Percentiles rank a stretch among this genome's conserved stretches.
phyloP scores from a whole-genome alignment of 148 eudicot genomes.

The Silene latifolia region DNA sequence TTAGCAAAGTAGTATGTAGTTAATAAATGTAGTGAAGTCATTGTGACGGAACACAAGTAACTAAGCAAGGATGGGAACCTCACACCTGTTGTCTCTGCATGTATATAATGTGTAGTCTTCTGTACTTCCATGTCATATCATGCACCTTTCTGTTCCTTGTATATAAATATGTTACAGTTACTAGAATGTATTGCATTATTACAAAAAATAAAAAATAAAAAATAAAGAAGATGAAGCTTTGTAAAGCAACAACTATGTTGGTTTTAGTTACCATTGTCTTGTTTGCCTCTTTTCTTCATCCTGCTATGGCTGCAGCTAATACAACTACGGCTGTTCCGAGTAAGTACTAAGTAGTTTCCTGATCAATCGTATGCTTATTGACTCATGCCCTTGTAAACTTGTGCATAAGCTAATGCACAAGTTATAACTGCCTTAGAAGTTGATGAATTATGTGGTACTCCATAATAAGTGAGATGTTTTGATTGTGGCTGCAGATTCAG shows the following conservation, averaged over 20 bases:
- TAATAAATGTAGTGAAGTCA: not conserved
- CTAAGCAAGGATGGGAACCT: constrained; percentile 1
- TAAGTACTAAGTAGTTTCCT: no score
- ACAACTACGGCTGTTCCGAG: constrained; percentile 3
- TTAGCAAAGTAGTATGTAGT: no score
- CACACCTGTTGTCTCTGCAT: constrained; percentile 12
- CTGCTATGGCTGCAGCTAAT: constrained; percentile 30
- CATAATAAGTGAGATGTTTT: no score
- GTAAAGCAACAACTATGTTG: constrained; percentile 25
- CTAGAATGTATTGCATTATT: not conserved
- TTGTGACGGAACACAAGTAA: not conserved
- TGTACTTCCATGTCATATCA: not conserved
- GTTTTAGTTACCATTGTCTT: constrained; percentile 25
- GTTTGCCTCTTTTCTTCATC: constrained; percentile 28
- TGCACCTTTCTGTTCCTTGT: no score
- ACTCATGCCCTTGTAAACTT: no score
- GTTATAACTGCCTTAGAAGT: no score
- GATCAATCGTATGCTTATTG: no score
- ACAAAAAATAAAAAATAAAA: not conserved
- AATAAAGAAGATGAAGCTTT: constrained; percentile 30
- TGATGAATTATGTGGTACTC: no score
- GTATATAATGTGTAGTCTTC: no score
- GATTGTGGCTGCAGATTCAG: constrained; percentile 9
- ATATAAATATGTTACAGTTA: constrained; percentile 4
- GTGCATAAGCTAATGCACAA: no score